phyloP scores from a whole-genome alignment of 163 green algal genomes.

The Scenedesmus sp. region DNA sequence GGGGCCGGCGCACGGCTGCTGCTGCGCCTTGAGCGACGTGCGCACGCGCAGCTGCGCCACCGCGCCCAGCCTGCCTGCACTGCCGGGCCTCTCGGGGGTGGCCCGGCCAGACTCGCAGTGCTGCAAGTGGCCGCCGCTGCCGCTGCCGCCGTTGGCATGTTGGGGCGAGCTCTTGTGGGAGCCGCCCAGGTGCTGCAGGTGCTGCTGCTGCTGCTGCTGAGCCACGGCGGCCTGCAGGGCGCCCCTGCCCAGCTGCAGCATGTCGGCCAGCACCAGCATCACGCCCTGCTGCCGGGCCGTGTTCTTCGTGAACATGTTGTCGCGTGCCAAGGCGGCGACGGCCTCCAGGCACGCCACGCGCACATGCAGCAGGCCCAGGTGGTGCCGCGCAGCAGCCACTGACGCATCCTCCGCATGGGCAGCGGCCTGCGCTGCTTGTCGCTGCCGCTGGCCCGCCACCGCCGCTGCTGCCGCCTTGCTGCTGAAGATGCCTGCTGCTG shows the following conservation, averaged over 20 bases:
- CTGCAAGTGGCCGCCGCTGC: not conserved
- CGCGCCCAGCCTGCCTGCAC: not conserved
- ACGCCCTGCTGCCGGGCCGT: constrained; percentile 53
- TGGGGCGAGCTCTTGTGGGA: not conserved
- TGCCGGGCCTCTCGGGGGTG: not conserved
- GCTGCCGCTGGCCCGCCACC: not conserved
- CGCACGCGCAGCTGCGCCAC: constrained; percentile 4
- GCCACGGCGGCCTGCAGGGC: not conserved
- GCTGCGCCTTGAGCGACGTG: not conserved
- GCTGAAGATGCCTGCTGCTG: not conserved
- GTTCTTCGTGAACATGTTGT: constrained; percentile 72
- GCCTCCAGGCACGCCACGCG: constrained; percentile 17
- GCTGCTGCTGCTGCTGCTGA: constrained; percentile 32
- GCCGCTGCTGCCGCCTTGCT: not conserved
- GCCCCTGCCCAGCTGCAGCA: not conserved
- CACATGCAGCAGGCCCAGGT: constrained; percentile 50
- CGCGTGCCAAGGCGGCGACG: constrained; percentile 3
- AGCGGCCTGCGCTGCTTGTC: not conserved
- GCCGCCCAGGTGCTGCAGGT: not conserved
- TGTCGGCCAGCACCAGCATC: constrained; percentile 37
- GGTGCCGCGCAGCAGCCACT: constrained; percentile 35
- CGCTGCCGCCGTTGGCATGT: not conserved
- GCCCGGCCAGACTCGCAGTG: not conserved
- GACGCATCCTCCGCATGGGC: not conserved
- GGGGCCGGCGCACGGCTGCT: not conserved